Evolutionary conservation across 2,329 filamentous ascomycete species (phyloP), one percentile per base, ranked within the genome.

Genomic region (Aspergillus sp.): DNA sequence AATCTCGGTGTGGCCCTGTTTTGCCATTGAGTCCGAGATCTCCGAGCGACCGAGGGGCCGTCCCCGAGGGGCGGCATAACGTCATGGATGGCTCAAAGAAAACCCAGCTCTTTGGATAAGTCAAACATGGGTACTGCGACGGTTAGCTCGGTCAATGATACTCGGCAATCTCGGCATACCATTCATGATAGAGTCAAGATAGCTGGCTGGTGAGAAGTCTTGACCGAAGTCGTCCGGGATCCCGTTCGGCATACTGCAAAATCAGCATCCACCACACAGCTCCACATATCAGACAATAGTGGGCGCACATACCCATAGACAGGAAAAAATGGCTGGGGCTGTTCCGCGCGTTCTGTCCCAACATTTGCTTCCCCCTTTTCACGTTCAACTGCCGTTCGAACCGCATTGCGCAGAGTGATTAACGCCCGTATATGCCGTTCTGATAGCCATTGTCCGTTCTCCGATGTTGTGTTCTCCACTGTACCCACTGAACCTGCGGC

Each of bases 121-220:
- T 70, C 66, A 23, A 70, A 69, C 6, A 70, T 30, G 13, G 69
- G 69, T 13, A 69, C 68, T 70, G 17, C 21, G 10, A 6, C 21
- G 15, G n/a, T 64, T 38, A 55, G 32, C 12, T 6, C 39, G 2
- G 28, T 5, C 12, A 13, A 13, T 1, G 0, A 13, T 21, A 2
- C 7, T 9, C 15, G 36, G 15, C 1, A 10, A 38, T 2, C n/a
- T 4, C 8, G 1, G 54, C 64, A 5, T 64, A 71, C 69, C 64
- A 25, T 73, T 72, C 71, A 71, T 73, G 0, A 72, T 71, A 2
- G 69, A 71, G 23, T 72, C 70, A 0, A 72, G 60, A n/a, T 70
- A 72, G 0, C 66, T 65, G 8, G 70, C 59, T 1, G 69, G 70
- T 2, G 70, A 73, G 3, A 65, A 60, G 9, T 67, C 65, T n/a